phyloP scores from a whole-genome alignment of 2,329 filamentous ascomycete genomes.

The Colletotrichum sp. region DNA sequence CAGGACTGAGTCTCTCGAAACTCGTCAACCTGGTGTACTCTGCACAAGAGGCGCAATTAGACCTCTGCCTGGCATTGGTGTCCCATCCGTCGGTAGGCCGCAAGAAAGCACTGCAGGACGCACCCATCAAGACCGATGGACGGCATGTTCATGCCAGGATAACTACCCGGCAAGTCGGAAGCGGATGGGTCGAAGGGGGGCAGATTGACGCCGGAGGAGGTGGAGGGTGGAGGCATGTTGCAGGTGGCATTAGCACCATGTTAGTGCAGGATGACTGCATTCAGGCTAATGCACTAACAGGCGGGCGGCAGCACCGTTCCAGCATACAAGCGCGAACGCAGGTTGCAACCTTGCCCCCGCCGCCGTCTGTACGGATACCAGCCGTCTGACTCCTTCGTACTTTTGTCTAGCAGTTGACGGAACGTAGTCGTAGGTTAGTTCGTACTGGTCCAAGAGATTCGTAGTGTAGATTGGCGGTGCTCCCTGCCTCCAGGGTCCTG shows the following conservation, averaged over 20 bases:
- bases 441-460: background rate
- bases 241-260: background rate
- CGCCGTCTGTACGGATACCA: background rate
- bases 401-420: background rate
- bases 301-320: background rate
- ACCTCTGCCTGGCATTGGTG: background rate
- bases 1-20: background rate
- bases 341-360: background rate
- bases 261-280: slow-evolving; percentile 17
- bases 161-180: slow-evolving; percentile 4
- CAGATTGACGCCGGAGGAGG: background rate
- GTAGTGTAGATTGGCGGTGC: background rate
- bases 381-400: background rate
- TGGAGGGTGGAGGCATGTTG: background rate
- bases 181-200: slow-evolving; percentile 2
- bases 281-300: slow-evolving; percentile 8
- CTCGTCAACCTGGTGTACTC: background rate
- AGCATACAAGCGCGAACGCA: background rate
- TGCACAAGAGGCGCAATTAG: background rate
- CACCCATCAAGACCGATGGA: background rate
- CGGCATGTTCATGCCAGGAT: background rate
- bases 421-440: background rate
- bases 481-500: slow-evolving; percentile 4
- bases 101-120: background rate
- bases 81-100: background rate